Base-by-base conservation (phyloP, 2,329 filamentous ascomycete species). In the Fusarium sp. region DNA sequence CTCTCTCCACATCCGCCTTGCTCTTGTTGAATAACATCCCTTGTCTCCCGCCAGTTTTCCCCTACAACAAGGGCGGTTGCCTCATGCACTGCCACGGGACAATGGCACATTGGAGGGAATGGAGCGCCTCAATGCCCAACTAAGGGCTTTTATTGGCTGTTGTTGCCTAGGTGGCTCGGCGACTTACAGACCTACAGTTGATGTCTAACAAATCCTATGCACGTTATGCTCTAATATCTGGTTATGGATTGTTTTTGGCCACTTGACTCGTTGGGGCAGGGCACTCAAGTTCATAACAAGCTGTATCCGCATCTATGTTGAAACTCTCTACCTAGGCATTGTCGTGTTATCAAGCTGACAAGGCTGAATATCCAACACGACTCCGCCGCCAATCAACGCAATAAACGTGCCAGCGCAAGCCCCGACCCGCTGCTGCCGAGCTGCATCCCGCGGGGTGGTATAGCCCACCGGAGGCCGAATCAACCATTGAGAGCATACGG, bases 61-160 rank as follows among this genome's bases (percentile, higher is more conserved):
- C 59, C 61, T 52, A 49, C 46, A 52, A 53, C 19, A 48, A 55
- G 42, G 53, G 42, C 58, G 65, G 68, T 64, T 71, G 69, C 67
- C 65, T 69, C 62, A 71, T 73, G 69, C 71, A 73, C 67, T 72
- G 71, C 71, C 71, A 73, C 71, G 70, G 58, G 63, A 65, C 64
- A 46, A 62, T 51, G 64, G 58, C 53, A 53, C 57, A 72, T 71
- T 71, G 70, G 61, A 43, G 56, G 53, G 47, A 35, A 25, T 15
- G 26, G 31, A 28, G 48, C 29, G 34, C 13, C 32, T 50, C 38
- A n/a, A 22, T 31, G 43, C 34, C 25, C 22, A 22, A 36, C 24
- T 36, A 28, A 11, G 7, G 6, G 7, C 1, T 13, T 39, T 22
- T 32, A 67, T 66, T 67, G 59, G 63, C 58, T 52, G 47, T 36